Evolutionary conservation across 169 alveolate species (phyloP).

Genomic region (Cytauxzoon felis): DNA sequence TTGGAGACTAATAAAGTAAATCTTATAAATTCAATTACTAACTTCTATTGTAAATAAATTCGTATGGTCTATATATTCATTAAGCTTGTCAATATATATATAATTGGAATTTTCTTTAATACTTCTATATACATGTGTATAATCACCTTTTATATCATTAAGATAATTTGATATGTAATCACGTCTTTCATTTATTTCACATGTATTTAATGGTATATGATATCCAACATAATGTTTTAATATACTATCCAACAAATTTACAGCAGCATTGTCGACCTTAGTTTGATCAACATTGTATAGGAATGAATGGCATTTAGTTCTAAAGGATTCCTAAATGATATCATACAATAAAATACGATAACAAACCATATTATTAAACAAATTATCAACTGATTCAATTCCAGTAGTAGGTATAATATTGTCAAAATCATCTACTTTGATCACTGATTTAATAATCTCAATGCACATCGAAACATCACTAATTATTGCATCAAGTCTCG

Average conservation of each 20-base stretch:
- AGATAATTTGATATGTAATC: neutral
- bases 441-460: constrained; percentile 1
- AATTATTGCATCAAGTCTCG: neutral
- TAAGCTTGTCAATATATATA: neutral
- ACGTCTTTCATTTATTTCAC: neutral
- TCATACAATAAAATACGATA: neutral
- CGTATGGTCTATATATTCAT: constrained; percentile 6
- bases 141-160: neutral
- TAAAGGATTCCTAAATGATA: neutral
- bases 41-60: constrained; percentile 43
- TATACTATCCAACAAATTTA: constrained; percentile 13
- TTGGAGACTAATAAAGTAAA: neutral
- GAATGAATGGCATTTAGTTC: no score
- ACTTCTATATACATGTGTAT: neutral
- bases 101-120: constrained; percentile 13
- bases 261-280: constrained; percentile 44
- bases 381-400: constrained; percentile 2
- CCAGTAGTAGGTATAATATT: constrained; percentile 1
- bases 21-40: neutral
- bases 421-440: neutral
- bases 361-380: constrained; percentile 7
- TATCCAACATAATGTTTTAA: constrained; percentile 6
- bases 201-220: neutral
- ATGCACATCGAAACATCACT: constrained; percentile 4
- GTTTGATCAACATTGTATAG: no score